Evolutionary conservation across 2,329 filamentous ascomycete genomes (phyloP).

Genomic region (Talaromyces sp.): DNA sequence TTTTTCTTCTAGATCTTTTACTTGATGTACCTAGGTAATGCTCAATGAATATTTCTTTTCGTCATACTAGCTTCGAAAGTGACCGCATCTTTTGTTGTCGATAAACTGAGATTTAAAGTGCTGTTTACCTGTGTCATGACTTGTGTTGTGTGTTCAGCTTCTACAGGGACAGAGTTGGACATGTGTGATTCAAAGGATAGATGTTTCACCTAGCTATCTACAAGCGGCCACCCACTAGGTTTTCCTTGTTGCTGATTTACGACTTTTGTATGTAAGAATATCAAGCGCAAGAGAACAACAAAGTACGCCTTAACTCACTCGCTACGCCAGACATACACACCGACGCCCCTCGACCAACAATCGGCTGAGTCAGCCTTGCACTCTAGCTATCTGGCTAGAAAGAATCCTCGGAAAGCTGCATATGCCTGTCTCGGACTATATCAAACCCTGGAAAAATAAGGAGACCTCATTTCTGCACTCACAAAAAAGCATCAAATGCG

Average conservation of each 20-base stretch:
- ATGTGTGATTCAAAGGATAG: neutral
- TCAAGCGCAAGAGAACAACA: neutral
- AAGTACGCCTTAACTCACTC: neutral
- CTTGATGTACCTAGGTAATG: slow-evolving; percentile 14
- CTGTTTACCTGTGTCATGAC: neutral
- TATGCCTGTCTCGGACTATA: neutral
- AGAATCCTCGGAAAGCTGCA: neutral
- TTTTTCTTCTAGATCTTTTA: slow-evolving; percentile 1
- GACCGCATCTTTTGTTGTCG: neutral
- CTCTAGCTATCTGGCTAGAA: neutral
- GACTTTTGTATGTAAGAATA: neutral
- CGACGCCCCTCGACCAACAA: neutral
- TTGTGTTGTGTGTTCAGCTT: neutral
- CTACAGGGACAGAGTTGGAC: too few species aligned
- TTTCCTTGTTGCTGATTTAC: neutral
- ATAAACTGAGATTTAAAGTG: neutral
- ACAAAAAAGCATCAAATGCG: neutral
- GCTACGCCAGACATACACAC: neutral
- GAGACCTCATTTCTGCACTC: neutral
- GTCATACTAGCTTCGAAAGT: neutral
- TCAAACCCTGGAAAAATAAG: neutral
- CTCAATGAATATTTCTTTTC: slow-evolving; percentile 6
- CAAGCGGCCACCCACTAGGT: neutral
- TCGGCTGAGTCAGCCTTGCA: neutral
- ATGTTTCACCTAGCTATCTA: neutral